Evolutionary conservation across 75 land plant species (phyloP).

Genomic region (Pinus tabuliformis): DNA sequence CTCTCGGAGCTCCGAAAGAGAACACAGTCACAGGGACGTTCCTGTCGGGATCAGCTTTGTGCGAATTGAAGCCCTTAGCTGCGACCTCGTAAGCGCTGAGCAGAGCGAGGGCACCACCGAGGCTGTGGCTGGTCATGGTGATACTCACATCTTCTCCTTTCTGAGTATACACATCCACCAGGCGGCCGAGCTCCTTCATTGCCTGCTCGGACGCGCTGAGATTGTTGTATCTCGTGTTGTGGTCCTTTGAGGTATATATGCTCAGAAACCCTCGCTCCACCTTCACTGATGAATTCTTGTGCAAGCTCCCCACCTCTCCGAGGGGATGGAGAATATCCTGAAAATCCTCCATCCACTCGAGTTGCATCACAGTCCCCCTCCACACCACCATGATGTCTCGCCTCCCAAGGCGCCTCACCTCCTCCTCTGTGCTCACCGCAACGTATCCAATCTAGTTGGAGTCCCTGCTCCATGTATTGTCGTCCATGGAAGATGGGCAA

Average conservation of each 20-base stretch:
- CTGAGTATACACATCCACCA: constrained; percentile 9
- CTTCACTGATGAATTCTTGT: too few relatives aligned
- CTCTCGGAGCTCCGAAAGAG: neutral
- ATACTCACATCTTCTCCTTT: too few relatives aligned
- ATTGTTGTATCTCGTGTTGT: neutral
- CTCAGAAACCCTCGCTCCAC: too few relatives aligned
- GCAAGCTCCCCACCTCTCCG: too few relatives aligned
- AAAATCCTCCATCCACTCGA: constrained; percentile 7
- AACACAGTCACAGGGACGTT: neutral
- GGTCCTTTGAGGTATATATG: too few relatives aligned
- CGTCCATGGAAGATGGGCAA: too few relatives aligned
- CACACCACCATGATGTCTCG: constrained; percentile 72
- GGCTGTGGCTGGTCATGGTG: neutral
- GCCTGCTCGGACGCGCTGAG: constrained; percentile 21
- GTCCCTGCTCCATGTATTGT: too few relatives aligned
- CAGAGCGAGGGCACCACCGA: neutral
- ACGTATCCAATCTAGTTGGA: too few relatives aligned
- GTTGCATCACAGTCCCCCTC: constrained; percentile 64
- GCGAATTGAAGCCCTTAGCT: neutral
- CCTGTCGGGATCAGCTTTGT: neutral
- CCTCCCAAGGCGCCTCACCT: constrained; percentile 18
- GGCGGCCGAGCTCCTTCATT: constrained; percentile 24
- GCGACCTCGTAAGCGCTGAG: neutral
- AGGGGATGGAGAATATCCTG: constrained; percentile 16
- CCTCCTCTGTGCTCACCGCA: too few relatives aligned